Evolutionary conservation across 805 yeast species (phyloP).

Genomic region (Zygotorulaspora danielsina): DNA sequence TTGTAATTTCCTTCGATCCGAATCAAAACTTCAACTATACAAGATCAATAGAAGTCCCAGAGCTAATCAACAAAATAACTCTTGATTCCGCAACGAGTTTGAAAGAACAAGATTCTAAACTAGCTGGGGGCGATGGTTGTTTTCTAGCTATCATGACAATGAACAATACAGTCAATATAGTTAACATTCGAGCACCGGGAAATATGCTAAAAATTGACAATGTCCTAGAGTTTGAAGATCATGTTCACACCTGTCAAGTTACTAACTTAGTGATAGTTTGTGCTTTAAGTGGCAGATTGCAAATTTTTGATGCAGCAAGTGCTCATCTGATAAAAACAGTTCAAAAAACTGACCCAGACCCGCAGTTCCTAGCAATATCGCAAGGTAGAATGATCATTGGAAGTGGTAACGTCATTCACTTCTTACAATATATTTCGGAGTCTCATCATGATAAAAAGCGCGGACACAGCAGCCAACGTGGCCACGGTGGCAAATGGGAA

Average conservation of each 20-base stretch:
- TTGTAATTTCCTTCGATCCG: slow-evolving; percentile 26
- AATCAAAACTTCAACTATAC: slow-evolving; percentile 24
- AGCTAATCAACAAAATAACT: slow-evolving; percentile 19
- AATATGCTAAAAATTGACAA: slow-evolving; percentile 15
- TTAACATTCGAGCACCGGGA: slow-evolving; percentile 28
- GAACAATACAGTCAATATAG: slow-evolving; percentile 21
- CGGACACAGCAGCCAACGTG: slow-evolving; percentile 9
- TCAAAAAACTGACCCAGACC: slow-evolving; percentile 31
- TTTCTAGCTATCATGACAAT: slow-evolving; percentile 26
- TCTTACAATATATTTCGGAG: slow-evolving; percentile 27
- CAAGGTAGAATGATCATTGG: slow-evolving; percentile 33
- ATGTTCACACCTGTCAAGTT: slow-evolving; percentile 27
- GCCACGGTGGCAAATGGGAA: slow-evolving; percentile 31
- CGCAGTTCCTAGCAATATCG: slow-evolving; percentile 31
- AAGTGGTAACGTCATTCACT: slow-evolving; percentile 30
- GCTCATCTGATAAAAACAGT: slow-evolving; percentile 33
- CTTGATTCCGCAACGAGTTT: slow-evolving; percentile 31
- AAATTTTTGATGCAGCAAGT: slow-evolving; percentile 30
- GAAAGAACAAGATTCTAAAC: slow-evolving; percentile 22
- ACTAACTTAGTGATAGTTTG: slow-evolving; percentile 31
- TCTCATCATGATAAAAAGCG: slow-evolving; percentile 14
- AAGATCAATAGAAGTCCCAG: slow-evolving; percentile 16
- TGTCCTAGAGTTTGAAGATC: slow-evolving; percentile 27
- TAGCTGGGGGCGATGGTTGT: slow-evolving; percentile 37
- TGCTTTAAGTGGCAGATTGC: slow-evolving; percentile 29